phyloP scores from a whole-genome alignment of 371 early-diverging fungal genomes.

The Mucor mucedo region DNA sequence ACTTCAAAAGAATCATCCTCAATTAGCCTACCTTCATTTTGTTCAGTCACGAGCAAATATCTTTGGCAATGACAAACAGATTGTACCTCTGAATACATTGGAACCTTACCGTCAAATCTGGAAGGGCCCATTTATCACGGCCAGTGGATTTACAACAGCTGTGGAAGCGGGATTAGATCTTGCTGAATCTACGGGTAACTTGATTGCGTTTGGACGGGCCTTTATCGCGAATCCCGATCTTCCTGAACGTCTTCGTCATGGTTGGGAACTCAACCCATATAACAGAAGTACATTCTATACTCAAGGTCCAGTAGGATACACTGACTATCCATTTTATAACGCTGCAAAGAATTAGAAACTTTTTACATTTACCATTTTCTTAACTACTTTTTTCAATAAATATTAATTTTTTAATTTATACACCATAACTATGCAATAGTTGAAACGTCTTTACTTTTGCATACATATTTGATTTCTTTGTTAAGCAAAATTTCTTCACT shows the following conservation, averaged over 20 bases:
- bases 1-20: slow-evolving; percentile 17
- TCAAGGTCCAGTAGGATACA: slow-evolving; percentile 15
- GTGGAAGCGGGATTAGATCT: slow-evolving; percentile 1
- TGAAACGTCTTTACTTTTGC: too few species aligned
- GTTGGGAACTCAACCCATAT: slow-evolving; percentile 19
- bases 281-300: slow-evolving; percentile 23
- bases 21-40: slow-evolving; percentile 23
- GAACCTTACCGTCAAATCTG: slow-evolving; percentile 22
- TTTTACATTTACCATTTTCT: too few species aligned
- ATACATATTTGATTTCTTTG: too few species aligned
- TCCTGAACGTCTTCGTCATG: slow-evolving; percentile 18
- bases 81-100: slow-evolving; percentile 1
- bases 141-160: slow-evolving; percentile 10
- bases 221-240: slow-evolving; percentile 36
- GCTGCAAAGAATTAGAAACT: neutral
- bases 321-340: slow-evolving; percentile 16
- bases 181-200: slow-evolving; percentile 17
- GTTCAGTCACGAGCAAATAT: slow-evolving; percentile 14
- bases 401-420: too few species aligned
- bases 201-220: slow-evolving; percentile 27
- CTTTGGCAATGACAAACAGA: slow-evolving; percentile 8
- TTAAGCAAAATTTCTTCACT: too few species aligned
- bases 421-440: too few species aligned
- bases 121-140: slow-evolving; percentile 24
- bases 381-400: too few species aligned